A percentile compares a stretch with the other conserved stretches of the same genome.
Conservation (phyloP, 163 green algal species). For the Prototheca stagnorum region DNA sequence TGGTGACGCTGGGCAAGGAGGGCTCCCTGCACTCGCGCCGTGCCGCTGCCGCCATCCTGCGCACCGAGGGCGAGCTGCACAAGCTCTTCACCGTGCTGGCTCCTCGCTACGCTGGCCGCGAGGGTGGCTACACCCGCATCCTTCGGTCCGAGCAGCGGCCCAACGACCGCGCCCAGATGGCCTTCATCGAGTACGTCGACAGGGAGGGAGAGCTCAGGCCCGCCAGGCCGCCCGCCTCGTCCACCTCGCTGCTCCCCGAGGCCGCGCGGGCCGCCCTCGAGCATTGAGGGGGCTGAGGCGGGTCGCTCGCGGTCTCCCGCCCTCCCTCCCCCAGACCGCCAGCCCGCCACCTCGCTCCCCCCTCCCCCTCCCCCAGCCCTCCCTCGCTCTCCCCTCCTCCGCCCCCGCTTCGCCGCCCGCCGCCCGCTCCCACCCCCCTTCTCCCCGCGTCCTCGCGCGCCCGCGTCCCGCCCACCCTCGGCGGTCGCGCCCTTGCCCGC, state of each 20-base stretch:
- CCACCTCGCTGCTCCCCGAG: neutral
- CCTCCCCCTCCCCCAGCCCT: too few relatives aligned
- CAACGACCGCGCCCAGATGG: conserved; percentile 62
- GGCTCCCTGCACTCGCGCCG: conserved; percentile 31
- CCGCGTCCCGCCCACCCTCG: too few relatives aligned
- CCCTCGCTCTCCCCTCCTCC: too few relatives aligned
- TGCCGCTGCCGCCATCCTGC: conserved; percentile 41
- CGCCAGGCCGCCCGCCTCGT: conserved; percentile 11
- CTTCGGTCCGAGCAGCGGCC: conserved; percentile 39
- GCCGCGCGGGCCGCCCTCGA: neutral
- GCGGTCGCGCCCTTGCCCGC: too few relatives aligned
- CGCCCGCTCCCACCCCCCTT: too few relatives aligned
- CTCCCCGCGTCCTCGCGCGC: too few relatives aligned
- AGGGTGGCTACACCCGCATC: conserved; percentile 75
- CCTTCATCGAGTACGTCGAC: conserved; percentile 75
- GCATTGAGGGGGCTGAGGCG: too few relatives aligned
- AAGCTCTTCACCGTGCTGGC: conserved; percentile 67
- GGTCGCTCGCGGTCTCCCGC: too few relatives aligned
- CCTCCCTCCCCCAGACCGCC: too few relatives aligned
- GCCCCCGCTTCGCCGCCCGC: too few relatives aligned
- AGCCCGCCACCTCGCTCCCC: too few relatives aligned
- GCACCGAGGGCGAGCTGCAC: conserved; percentile 39
- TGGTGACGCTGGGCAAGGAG: conserved; percentile 74
- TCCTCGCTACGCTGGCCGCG: conserved; percentile 50
- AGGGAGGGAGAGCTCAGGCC: conserved; percentile 48